Base-by-base conservation (phyloP, 345 rosid genomes). In the Citrus mangshanensis region DNA sequence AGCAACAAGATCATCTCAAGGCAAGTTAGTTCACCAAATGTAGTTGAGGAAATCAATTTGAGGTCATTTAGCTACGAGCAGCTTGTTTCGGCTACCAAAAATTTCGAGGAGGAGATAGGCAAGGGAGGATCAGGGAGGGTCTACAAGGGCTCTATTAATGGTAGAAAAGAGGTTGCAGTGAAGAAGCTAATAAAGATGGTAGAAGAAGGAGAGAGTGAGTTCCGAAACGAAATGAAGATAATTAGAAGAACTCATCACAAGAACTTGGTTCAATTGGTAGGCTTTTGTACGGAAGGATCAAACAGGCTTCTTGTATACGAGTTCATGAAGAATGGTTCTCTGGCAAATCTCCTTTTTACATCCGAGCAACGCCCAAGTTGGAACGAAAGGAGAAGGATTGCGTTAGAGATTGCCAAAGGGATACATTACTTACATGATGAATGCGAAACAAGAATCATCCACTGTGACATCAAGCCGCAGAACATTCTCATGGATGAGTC, bases 91-190 rank as follows among this genome's bases (percentile, higher is more conserved):
- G 28, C 63, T 3, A 77, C 84, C 6, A 32, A 61, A 30, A 72
- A 66, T 35, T 81, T 81, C 71, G 37, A 28, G 69, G 78, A 81
- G 68, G 78, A 81, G 67, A 78, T 78, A 2, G 81, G 81, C 19
- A 61, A 34, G 19, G 73, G 72, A 16, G 72, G 72, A 16, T 82
- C 79, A 30, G 72, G 68, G n/a, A 74, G 62, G 27, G 79, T 74
- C 27, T 68, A 68, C 22, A 73, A 51, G 76, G 84, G 40, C 10
- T 71, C 0, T 34, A 16, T 24, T 27, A 30, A 21, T 56, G n/a
- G 4, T 16, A 64, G 42, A 59, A 71, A 51, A 58, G 18, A 60
- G 4, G 37, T 65, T 3, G 78, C 74, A 6, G 66, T 77, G 14
- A 77, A 77, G 51, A 80, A 24, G 64, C 49, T 80, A 4, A 68